A percentile compares a stretch with the other conserved stretches of the same genome.
Conservation (phyloP, 257 asterid genomes). For the Capsicum pubescens region DNA sequence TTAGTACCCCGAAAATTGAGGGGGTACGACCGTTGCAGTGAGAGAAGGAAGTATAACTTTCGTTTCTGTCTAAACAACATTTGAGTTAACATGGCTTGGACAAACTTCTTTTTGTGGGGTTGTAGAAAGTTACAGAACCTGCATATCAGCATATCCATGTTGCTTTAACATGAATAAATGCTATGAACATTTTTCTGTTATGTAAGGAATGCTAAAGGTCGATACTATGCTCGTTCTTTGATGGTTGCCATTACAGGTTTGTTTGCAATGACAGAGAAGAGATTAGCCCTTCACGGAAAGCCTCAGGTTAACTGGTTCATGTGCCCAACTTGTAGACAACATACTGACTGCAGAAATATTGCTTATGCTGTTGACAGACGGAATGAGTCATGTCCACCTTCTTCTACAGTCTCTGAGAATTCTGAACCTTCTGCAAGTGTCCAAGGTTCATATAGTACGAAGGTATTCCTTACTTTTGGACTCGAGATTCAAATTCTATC, state of each 20-base stretch:
- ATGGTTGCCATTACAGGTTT: slow-evolving; percentile 59
- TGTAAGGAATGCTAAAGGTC: slow-evolving; percentile 15
- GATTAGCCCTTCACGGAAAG: slow-evolving; percentile 55
- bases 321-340: slow-evolving; percentile 94
- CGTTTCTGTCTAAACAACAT: neutral
- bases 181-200: neutral
- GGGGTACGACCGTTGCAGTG: neutral
- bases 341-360: slow-evolving; percentile 80
- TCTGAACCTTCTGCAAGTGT: slow-evolving; percentile 66
- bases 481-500: neutral
- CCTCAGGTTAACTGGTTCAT: slow-evolving; percentile 59
- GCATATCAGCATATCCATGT: neutral
- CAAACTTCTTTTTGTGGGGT: neutral
- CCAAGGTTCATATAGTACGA: slow-evolving; percentile 94
- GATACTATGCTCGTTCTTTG: neutral
- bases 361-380: slow-evolving; percentile 81
- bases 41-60: neutral
- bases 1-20: neutral
- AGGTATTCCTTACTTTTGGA: slow-evolving; percentile 48
- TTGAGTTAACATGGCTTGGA: slow-evolving; percentile 14
- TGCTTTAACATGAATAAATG: neutral
- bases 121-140: neutral
- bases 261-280: slow-evolving; percentile 79
- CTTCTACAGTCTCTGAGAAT: slow-evolving; percentile 40
- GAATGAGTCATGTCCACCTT: slow-evolving; percentile 39